Evolutionary conservation across 140 eudicot species (phyloP).

Genomic region (Senecio squalidus): DNA sequence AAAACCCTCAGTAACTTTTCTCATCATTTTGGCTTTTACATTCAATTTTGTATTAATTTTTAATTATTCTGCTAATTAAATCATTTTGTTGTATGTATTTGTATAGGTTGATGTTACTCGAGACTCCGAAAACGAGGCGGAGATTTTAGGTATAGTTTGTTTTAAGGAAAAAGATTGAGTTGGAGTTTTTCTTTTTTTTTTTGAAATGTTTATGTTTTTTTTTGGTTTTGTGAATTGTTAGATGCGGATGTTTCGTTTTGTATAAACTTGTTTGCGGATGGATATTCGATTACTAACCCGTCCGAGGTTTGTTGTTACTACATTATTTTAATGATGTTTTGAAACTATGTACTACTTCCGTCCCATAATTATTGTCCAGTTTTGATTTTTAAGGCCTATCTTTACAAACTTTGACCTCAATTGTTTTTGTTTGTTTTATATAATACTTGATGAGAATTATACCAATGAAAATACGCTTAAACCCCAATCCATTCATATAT

Average conservation of each 20-base stretch:
- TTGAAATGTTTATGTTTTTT: background rate
- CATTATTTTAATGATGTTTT: slow-evolving; percentile 4
- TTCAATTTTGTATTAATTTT: slow-evolving; percentile 1
- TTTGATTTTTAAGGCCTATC: background rate
- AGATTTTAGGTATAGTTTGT: slow-evolving; percentile 46
- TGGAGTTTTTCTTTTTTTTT: background rate
- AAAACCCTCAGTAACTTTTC: slow-evolving; percentile 22
- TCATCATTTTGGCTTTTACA: background rate
- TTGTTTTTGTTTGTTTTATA: too few species aligned
- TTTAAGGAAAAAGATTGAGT: slow-evolving; percentile 1
- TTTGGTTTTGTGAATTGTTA: slow-evolving; percentile 17
- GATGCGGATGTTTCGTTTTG: slow-evolving; percentile 79
- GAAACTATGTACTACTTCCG: too few species aligned
- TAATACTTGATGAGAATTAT: too few species aligned
- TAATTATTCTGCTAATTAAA: too few species aligned
- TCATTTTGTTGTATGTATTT: too few species aligned
- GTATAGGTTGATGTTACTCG: slow-evolving; percentile 35
- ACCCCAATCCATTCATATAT: too few species aligned
- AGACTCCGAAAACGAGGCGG: slow-evolving; percentile 19
- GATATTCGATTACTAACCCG: slow-evolving; percentile 72
- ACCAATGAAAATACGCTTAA: too few species aligned
- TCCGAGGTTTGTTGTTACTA: slow-evolving; percentile 59
- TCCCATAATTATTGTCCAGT: too few species aligned
- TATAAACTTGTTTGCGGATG: slow-evolving; percentile 74
- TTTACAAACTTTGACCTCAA: background rate